phyloP scores from a whole-genome alignment of 805 yeast genomes.

The Hanseniaspora nectarophila region DNA sequence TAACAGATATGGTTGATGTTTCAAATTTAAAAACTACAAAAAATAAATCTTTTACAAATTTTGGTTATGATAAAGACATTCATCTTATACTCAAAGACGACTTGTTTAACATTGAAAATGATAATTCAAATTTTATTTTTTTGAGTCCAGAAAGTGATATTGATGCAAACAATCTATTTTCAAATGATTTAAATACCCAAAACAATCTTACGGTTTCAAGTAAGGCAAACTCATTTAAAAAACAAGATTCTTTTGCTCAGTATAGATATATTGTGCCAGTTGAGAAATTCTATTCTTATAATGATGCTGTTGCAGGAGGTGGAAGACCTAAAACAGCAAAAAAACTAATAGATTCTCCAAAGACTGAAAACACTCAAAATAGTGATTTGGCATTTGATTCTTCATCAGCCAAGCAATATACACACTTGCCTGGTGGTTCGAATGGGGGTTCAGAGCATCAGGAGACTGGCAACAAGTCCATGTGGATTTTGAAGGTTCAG shows the following conservation, averaged over 20 bases:
- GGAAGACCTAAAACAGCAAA: neutral
- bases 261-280: neutral
- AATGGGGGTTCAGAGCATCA: slow-evolving; percentile 3
- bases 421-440: neutral
- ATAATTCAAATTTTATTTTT: neutral
- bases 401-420: neutral
- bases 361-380: neutral
- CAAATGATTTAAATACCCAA: neutral
- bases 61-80: neutral
- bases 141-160: slow-evolving; percentile 11
- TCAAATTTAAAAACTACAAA: neutral
- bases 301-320: neutral
- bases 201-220: neutral
- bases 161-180: neutral
- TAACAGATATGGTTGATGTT: neutral
- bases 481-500: slow-evolving; percentile 3
- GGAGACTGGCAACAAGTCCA: neutral
- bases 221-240: neutral
- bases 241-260: neutral
- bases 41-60: no score
- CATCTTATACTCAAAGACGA: neutral
- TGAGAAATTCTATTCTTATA: neutral
- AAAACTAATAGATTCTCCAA: slow-evolving; percentile 3
- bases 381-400: neutral
- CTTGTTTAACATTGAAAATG: neutral